Base-by-base conservation (phyloP, 352 stramenopile genomes). In the Pythium brachiatum region DNA sequence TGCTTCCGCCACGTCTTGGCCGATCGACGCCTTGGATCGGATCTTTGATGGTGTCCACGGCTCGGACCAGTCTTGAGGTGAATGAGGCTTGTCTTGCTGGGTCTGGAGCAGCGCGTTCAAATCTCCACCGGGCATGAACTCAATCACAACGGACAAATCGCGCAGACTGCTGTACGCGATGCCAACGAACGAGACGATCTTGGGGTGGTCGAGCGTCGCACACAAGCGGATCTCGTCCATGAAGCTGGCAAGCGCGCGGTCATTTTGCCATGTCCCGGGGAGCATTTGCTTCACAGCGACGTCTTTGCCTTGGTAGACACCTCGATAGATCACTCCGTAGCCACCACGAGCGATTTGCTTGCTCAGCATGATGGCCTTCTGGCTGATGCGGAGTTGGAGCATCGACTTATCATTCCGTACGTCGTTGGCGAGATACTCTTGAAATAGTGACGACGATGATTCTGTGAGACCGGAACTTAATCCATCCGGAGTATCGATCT, bases 161-260 rank as follows among this genome's bases (percentile, higher is more conserved):
- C 59, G 27, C 18, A 74, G 44, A 21, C 55, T 74, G 41, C 39
- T 74, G 56, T 63, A 74, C 21, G 57, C 53, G 15, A 74, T 50
- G 18, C 67, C 67, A 18, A 74, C 39, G 43, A 74, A 74, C 16
- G 34, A 21, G 7, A 75, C 68, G 32, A 75, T 66, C 31, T 75
- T 75, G 2, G 68, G 68, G 21, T 75, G 68, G 20, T 69, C 55
- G 13, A 75, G 32, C n/a, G 44, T 65, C 16, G 64, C 53, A 39
- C 68, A 72, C 50, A 75, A 60, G n/a, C 65, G 60, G 36, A 75
- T 75, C 56, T 75, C 68, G 38, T 65, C 51, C 65, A 72, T 69
- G 38, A 75, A 75, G 53, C 26, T 74, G 38, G 15, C 23, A 25
- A 54, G 57, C 20, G 23, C 25, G 27, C 16, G 16, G 44, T 70